Evolutionary conservation across 2,329 filamentous ascomycete species (phyloP).

Genomic region (Xylaria polymorpha): DNA sequence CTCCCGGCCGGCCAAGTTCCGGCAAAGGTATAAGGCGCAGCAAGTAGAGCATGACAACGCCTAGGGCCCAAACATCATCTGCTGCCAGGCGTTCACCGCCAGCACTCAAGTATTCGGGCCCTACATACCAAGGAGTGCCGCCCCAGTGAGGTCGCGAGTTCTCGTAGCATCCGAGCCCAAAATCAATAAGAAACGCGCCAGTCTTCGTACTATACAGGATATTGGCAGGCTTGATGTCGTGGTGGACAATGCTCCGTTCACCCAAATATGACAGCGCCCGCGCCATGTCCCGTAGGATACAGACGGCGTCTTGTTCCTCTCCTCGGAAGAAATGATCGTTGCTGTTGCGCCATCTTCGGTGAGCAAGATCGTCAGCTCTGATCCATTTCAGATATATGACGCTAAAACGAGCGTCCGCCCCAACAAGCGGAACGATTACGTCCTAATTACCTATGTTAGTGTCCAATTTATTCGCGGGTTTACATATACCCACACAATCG

Average conservation of each 20-base stretch:
- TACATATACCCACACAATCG: too few species aligned
- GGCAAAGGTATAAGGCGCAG: slow-evolving; percentile 2
- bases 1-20: background rate
- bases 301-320: too few species aligned
- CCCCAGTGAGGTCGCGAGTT: too few species aligned
- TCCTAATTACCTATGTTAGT: too few species aligned
- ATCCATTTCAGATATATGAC: too few species aligned
- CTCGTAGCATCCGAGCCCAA: background rate
- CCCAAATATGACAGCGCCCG: background rate
- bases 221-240: slow-evolving; percentile 19
- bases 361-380: too few species aligned
- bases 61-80: slow-evolving; percentile 17
- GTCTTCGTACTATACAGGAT: background rate
- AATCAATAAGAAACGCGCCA: slow-evolving; percentile 13
- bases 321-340: too few species aligned
- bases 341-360: too few species aligned
- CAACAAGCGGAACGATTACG: too few species aligned
- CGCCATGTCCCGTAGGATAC: too few species aligned
- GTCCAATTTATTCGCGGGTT: too few species aligned
- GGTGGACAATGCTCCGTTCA: background rate
- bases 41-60: slow-evolving; percentile 8
- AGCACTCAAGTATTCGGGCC: background rate
- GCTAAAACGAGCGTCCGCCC: too few species aligned
- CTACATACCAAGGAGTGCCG: slow-evolving; percentile 18
- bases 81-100: background rate